phyloP scores from a whole-genome alignment of 208 protist genomes.

The Crithidia bombi region DNA sequence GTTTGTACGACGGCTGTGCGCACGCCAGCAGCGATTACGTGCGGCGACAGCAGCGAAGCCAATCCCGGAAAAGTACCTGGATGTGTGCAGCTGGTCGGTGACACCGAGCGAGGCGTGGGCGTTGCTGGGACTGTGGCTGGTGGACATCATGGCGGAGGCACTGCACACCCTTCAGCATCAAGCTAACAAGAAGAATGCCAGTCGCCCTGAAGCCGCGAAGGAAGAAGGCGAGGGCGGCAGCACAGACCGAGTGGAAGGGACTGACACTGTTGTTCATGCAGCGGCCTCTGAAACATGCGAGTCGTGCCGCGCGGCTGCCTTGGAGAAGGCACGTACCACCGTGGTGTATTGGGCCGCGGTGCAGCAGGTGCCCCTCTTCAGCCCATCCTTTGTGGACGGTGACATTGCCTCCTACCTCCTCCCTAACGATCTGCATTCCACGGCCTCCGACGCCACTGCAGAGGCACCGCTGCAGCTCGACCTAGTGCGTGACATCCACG shows the following conservation, averaged over 20 bases:
- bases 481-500: conserved; percentile 95
- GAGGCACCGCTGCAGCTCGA: conserved; percentile 57
- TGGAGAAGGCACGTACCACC: conserved; percentile 53
- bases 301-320: conserved; percentile 32
- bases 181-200: not conserved
- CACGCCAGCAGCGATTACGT: conserved; percentile 39
- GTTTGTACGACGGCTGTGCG: conserved; percentile 47
- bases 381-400: conserved; percentile 80
- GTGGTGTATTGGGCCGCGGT: conserved; percentile 83
- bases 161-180: conserved; percentile 25
- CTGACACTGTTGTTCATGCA: not conserved
- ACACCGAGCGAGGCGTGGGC: conserved; percentile 80
- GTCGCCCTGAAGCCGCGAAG: not conserved
- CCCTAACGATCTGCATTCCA: not conserved
- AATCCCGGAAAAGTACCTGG: conserved; percentile 25
- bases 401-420: conserved; percentile 76
- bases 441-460: not conserved
- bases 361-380: conserved; percentile 83
- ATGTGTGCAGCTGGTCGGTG: conserved; percentile 69
- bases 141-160: conserved; percentile 57
- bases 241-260: not conserved
- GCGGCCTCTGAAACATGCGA: not conserved
- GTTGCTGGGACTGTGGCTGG: conserved; percentile 70
- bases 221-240: not conserved
- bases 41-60: conserved; percentile 15